A percentile compares a stretch with the other conserved stretches of the same genome.
Conservation (phyloP, 805 yeast genomes). For the Candida argentea region DNA sequence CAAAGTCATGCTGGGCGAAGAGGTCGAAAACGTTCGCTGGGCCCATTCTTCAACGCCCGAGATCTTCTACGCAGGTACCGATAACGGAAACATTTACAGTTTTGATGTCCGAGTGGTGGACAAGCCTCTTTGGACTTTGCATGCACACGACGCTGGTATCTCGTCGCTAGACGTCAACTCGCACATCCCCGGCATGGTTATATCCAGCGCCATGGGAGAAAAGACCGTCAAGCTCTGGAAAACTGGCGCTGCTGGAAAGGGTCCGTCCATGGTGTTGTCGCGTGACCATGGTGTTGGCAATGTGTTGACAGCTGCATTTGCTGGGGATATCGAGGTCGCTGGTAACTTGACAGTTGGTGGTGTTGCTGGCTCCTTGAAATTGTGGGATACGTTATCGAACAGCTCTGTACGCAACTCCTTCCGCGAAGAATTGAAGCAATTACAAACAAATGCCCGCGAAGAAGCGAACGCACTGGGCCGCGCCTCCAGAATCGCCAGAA, state of each 20-base stretch:
- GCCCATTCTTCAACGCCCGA: slow-evolving; percentile 36
- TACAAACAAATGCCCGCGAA: slow-evolving; percentile 48
- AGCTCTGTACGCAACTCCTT: slow-evolving; percentile 65
- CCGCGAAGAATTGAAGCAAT: slow-evolving; percentile 41
- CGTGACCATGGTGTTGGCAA: slow-evolving; percentile 94
- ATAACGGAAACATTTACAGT: slow-evolving; percentile 79
- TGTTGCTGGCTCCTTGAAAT: slow-evolving; percentile 68
- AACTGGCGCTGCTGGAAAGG: slow-evolving; percentile 26
- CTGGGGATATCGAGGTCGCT: slow-evolving; percentile 77
- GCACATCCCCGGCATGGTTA: slow-evolving; percentile 60
- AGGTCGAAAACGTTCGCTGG: slow-evolving; percentile 79
- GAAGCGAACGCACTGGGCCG: slow-evolving; percentile 47
- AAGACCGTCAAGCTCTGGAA: slow-evolving; percentile 84
- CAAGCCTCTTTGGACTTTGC: slow-evolving; percentile 85
- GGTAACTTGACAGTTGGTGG: slow-evolving; percentile 87
- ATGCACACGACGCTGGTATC: slow-evolving; percentile 94
- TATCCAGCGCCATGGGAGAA: slow-evolving; percentile 89
- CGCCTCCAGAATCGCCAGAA: slow-evolving; percentile 68
- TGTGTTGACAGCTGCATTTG: slow-evolving; percentile 73
- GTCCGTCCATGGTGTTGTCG: slow-evolving; percentile 81
- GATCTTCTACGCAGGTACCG: slow-evolving; percentile 79
- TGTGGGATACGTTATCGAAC: slow-evolving; percentile 90
- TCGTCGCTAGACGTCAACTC: slow-evolving; percentile 67
- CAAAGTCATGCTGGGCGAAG: slow-evolving; percentile 59
- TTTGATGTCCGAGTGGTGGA: slow-evolving; percentile 69